Base-by-base conservation (phyloP, 2,329 filamentous ascomycete genomes). In the Sphaerulina musiva region DNA sequence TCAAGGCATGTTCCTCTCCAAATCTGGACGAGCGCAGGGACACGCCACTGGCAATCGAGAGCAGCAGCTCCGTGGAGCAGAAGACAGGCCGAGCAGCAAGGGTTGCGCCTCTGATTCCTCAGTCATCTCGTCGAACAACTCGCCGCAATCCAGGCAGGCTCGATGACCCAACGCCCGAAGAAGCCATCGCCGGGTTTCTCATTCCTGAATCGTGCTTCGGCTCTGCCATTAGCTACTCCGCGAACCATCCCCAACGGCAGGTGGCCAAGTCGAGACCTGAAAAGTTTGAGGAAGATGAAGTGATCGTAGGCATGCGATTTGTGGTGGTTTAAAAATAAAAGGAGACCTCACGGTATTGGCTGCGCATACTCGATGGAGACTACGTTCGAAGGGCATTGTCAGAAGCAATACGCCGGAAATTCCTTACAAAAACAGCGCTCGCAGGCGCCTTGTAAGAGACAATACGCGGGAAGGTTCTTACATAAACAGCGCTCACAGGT, bases 231-330 rank as follows among this genome's bases (percentile, higher is more conserved):
- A 60, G 48, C 34, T 68, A 63, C 51, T 61, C 60, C 12, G 47
- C 56, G 2, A 60, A 64, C 9, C 59, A 60, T 23, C 60, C 68
- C 42, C 56, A 73, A 49, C 68, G 74, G 48, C 71, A 75, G 58
- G 62, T 74, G 1, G 64, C 63, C 42, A 67, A 70, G 43, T 70
- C 71, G 55, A 64, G 71, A 51, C 61, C 65, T 23, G 74, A 73
- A 6, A 55, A 65, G 20, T 76, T 76, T 55, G 61, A 59, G 23
- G 74, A 76, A 60, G 66, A 72, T 3, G 66, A 67, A 26, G 64
- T 76, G 34, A 64, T 76, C 9, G 66, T 72, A 20, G 74, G 72
- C 1, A 68, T 74, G 55, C 66, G 74, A 41, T 75, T 74, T 58
- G 66, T 74, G 31, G 66, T 76, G 26, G 48, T 66, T 9, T 68